phyloP scores from a whole-genome alignment of 202 grass and related monocot genomes.

The Cymbopogon flexuosus region DNA sequence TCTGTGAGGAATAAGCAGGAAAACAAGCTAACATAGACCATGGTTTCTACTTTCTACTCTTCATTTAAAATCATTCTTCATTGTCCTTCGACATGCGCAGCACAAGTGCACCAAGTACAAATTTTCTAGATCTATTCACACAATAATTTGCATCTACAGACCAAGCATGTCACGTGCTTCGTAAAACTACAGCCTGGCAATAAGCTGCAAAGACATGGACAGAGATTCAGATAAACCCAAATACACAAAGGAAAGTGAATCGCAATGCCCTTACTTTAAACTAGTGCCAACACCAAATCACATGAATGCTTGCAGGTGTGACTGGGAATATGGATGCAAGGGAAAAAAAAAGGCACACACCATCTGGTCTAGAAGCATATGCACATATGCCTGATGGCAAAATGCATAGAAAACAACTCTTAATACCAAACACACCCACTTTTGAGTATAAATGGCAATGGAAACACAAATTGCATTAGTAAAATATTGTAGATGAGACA shows the following conservation, averaged over 20 bases:
- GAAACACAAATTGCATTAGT: slow-evolving; percentile 16
- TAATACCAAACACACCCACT: neutral
- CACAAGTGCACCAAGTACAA: neutral
- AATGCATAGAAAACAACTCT: neutral
- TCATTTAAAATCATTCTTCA: neutral
- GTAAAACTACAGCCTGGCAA: neutral
- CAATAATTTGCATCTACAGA: neutral
- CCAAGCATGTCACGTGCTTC: neutral
- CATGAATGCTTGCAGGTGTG: slow-evolving; percentile 18
- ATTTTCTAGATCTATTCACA: slow-evolving; percentile 13
- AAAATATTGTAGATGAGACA: slow-evolving; percentile 1
- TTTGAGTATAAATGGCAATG: neutral
- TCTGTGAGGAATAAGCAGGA: slow-evolving; percentile 11
- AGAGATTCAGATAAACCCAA: slow-evolving; percentile 6
- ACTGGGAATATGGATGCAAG: slow-evolving; percentile 8
- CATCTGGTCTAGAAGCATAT: slow-evolving; percentile 3
- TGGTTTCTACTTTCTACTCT: neutral
- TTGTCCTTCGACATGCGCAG: neutral
- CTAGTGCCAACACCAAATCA: neutral
- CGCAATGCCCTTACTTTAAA: neutral
- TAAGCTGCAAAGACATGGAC: neutral
- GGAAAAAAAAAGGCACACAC: neutral
- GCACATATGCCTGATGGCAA: slow-evolving; percentile 32
- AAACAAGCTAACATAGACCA: neutral
- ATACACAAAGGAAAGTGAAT: slow-evolving; percentile 2